Conservation (phyloP, 331 rosid species). For the Ulmus americana region DNA sequence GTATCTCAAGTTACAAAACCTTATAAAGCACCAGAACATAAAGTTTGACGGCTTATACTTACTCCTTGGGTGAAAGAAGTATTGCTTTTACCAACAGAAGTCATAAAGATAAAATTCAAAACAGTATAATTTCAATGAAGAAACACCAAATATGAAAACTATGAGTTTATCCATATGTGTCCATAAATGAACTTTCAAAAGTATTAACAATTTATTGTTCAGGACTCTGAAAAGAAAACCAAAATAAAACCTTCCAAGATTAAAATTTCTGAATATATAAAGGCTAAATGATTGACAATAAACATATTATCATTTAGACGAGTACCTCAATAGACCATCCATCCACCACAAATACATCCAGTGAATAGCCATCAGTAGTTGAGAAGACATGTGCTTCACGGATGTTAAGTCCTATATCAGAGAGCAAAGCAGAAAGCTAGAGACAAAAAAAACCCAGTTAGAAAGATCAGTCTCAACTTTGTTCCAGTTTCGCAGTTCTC, state of each 20-base stretch:
- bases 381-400: conserved; percentile 98
- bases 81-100: not conserved
- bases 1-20: not conserved
- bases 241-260: not conserved
- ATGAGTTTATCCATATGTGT: not conserved
- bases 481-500: conserved; percentile 9
- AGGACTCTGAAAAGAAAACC: no score
- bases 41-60: not conserved
- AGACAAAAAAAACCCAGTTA: conserved; percentile 39
- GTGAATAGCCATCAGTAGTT: conserved; percentile 87
- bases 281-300: conserved; percentile 15
- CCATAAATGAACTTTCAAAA: not conserved
- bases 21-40: not conserved
- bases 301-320: conserved; percentile 14
- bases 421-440: conserved; percentile 92
- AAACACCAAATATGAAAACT: not conserved
- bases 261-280: conserved; percentile 9
- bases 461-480: conserved; percentile 21
- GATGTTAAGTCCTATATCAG: conserved; percentile 94
- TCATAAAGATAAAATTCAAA: not conserved
- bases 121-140: no score
- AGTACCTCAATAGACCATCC: conserved; percentile 93
- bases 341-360: conserved; percentile 98
- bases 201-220: not conserved
- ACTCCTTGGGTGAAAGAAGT: not conserved